Base-by-base conservation (phyloP, 805 yeast species). In the Cyberlindnera bimundalis region DNA sequence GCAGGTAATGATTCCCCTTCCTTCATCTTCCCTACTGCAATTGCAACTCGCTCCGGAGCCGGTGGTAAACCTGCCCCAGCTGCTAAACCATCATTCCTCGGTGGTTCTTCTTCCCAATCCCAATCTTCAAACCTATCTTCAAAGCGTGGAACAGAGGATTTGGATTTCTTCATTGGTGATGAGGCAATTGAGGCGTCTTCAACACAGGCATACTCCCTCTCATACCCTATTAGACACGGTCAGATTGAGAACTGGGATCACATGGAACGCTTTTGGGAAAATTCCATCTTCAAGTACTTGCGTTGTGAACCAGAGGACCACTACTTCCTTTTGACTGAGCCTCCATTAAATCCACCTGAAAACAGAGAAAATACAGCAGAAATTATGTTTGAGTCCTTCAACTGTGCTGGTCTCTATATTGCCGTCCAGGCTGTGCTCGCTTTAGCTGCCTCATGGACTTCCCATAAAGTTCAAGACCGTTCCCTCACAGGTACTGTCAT, bases 231-330 rank as follows among this genome's bases (percentile, higher is more conserved):
- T 46, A 84, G 89, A 64, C 99, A 93, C 60, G 99, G 99, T 19
- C 99, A 93, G 70, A 84, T 93, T 48, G 99, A 93, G 65, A 88
- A 93, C 64, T 93, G 99, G 99, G 99, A 93, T 68, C 97, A 93
- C 61, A 93, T 93, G 99, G 99, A 93, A 66, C 76, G 99, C 61
- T 91, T 89, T 65, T 93, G 99, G 99, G 98, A 93, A 60, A 85
- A 86, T 58, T 87, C 96, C 34, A 90, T 93, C 58, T 93, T 93
- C 72, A 91, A 93, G 68, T 93, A 93, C 62, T 75, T 93, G 54
- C 80, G 96, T 64, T 88, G 98, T 62, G 99, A 93, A 67, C 99
- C 99, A 13, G 99, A 93, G 64, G 99, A 93, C 66, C 99, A 93
- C 60, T 89, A 87, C 61, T 93, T 93, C 66, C 70, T 93, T 42